Percentiles rank a stretch among this genome's conserved stretches.
Evolutionary conservation across 495 filamentous ascomycete genomes (phyloP).

Genomic region (Penicillium samsonianum): DNA sequence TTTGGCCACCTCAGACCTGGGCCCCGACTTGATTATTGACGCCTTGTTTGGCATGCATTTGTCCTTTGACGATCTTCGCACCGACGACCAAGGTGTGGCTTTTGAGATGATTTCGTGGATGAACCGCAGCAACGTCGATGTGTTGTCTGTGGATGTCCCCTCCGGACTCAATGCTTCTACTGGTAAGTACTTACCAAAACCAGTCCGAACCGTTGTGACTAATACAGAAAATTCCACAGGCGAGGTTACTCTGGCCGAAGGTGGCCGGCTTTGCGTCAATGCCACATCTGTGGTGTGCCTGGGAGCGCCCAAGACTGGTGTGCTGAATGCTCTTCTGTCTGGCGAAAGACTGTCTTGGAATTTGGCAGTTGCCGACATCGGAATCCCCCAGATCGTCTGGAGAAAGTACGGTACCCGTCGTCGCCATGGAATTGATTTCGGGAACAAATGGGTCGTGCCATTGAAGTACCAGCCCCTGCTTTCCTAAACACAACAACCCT

Average conservation of each 20-base stretch:
- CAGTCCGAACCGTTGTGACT: conserved; percentile 22
- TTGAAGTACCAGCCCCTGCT: conserved; percentile 38
- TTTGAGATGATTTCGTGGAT: conserved; percentile 86
- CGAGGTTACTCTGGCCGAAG: conserved; percentile 59
- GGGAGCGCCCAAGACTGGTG: conserved; percentile 79
- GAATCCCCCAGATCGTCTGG: conserved; percentile 79
- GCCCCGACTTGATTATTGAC: conserved; percentile 82
- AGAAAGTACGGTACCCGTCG: conserved; percentile 79
- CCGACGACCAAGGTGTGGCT: conserved; percentile 77
- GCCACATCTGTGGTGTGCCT: conserved; percentile 77
- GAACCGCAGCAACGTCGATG: conserved; percentile 74
- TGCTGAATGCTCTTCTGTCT: conserved; percentile 68
- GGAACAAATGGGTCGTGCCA: conserved; percentile 74
- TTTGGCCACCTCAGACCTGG: conserved; percentile 58
- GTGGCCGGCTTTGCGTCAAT: conserved; percentile 69
- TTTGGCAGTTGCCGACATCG: conserved; percentile 81
- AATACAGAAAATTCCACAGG: conserved; percentile 33
- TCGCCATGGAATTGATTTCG: conserved; percentile 81
- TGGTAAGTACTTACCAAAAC: conserved; percentile 51
- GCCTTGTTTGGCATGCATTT: conserved; percentile 82
- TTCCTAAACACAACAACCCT: not conserved
- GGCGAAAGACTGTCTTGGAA: conserved; percentile 64
- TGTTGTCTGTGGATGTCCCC: conserved; percentile 83
- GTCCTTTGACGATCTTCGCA: conserved; percentile 78
- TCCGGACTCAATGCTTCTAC: conserved; percentile 79